phyloP scores from a whole-genome alignment of 2,329 filamentous ascomycete species.

The Talaromyces rugulosus region DNA sequence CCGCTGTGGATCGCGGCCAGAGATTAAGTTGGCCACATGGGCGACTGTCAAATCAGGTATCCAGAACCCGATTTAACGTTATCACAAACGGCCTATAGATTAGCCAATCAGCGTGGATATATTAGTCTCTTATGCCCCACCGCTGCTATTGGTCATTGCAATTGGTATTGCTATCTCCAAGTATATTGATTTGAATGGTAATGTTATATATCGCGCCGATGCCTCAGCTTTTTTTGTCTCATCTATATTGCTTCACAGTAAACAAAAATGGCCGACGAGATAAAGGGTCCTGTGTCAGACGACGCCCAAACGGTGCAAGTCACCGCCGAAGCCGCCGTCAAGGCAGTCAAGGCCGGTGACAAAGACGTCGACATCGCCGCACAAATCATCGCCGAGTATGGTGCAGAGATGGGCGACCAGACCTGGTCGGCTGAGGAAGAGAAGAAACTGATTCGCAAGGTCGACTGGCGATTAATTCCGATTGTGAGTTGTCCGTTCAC shows the following conservation, averaged over 20 bases:
- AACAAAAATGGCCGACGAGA: neutral
- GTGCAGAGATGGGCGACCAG: neutral
- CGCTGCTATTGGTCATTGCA: neutral
- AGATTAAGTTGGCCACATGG: neutral
- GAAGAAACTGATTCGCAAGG: slow-evolving; percentile 5
- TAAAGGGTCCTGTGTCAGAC: neutral
- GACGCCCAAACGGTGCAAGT: neutral
- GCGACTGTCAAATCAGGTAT: neutral
- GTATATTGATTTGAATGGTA: neutral
- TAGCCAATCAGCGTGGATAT: neutral
- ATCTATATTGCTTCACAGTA: neutral
- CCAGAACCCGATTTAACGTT: neutral
- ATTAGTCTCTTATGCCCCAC: neutral
- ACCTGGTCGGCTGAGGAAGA: slow-evolving; percentile 1
- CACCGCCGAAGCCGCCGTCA: slow-evolving; percentile 2
- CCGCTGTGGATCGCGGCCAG: neutral
- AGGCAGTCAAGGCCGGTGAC: slow-evolving; percentile 1
- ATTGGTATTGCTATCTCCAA: neutral
- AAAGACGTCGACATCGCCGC: slow-evolving; percentile 1
- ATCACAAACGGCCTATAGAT: neutral
- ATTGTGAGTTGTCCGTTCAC: neutral
- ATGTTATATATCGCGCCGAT: neutral
- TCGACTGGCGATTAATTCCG: slow-evolving; percentile 5
- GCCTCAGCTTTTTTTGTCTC: neutral
- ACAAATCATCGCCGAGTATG: slow-evolving; percentile 7